Evolutionary conservation across 257 asterid genomes (phyloP).

Genomic region (Pogostemon cablin): DNA sequence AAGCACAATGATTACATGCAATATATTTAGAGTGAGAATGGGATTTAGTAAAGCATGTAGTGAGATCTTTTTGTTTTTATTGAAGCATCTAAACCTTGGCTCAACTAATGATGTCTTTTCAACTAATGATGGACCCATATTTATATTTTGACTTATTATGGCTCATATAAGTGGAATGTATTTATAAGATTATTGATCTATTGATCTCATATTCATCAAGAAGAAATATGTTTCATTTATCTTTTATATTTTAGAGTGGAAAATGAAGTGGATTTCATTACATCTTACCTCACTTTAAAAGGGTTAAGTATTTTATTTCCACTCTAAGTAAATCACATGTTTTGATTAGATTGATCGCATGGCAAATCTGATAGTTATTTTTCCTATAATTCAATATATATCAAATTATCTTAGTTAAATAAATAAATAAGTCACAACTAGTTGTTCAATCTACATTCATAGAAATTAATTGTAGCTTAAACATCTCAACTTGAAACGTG

Average conservation of each 20-base stretch:
- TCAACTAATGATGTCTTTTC: slow-evolving; percentile 38
- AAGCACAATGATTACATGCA: slow-evolving; percentile 28
- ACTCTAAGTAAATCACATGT: too few relatives aligned
- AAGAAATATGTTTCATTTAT: neutral
- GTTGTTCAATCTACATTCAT: too few relatives aligned
- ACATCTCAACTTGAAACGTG: too few relatives aligned
- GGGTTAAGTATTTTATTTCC: too few relatives aligned
- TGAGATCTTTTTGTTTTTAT: slow-evolving; percentile 7
- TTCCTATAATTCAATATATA: too few relatives aligned
- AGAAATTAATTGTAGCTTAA: too few relatives aligned
- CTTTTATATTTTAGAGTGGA: neutral
- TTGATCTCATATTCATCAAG: slow-evolving; percentile 19
- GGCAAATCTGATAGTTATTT: too few relatives aligned
- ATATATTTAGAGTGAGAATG: slow-evolving; percentile 27
- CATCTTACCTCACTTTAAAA: too few relatives aligned
- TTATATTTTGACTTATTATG: slow-evolving; percentile 37
- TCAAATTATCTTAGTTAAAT: too few relatives aligned
- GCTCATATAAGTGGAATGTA: slow-evolving; percentile 42
- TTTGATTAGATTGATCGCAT: too few relatives aligned
- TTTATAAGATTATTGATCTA: slow-evolving; percentile 35
- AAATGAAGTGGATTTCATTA: neutral
- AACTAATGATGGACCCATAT: slow-evolving; percentile 2
- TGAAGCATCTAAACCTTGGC: neutral
- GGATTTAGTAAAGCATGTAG: slow-evolving; percentile 27
- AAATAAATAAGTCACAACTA: too few relatives aligned